These are phyloP conservation scores for Mortierella sp. DNA, from an alignment of 371 early-diverging fungal species.

Conservation along the genomic window DNA sequence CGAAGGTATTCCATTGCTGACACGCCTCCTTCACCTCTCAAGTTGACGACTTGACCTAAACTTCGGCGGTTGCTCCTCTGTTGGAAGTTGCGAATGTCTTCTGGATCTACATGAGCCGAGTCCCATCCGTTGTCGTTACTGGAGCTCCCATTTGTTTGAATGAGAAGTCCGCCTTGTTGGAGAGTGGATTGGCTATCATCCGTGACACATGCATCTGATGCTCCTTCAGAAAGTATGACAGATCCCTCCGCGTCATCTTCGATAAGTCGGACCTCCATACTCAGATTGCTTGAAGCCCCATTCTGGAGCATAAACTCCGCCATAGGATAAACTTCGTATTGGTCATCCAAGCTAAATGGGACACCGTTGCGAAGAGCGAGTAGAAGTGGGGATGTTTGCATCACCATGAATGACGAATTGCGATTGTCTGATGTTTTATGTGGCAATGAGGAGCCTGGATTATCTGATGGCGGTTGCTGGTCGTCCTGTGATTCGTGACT, in stretches of 20 bases:
- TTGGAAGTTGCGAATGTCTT: slow-evolving; percentile 30
- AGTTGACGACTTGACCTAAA: slow-evolving; percentile 47
- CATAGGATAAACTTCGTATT: slow-evolving; percentile 50
- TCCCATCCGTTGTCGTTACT: slow-evolving; percentile 26
- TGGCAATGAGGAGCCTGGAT: slow-evolving; percentile 6
- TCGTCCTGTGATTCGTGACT: slow-evolving; percentile 2
- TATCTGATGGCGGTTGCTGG: background rate
- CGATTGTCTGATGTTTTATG: slow-evolving; percentile 1
- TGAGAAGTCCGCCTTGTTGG: background rate
- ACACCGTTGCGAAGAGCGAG: slow-evolving; percentile 46
- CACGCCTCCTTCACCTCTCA: slow-evolving; percentile 42
- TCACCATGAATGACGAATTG: slow-evolving; percentile 39
- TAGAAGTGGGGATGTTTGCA: slow-evolving; percentile 52
- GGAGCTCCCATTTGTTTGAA: background rate
- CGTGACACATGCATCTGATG: background rate
- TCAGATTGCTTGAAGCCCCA: slow-evolving; percentile 50
- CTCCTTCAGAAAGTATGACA: background rate
- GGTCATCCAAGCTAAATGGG: slow-evolving; percentile 43
- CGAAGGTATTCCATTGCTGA: slow-evolving; percentile 53
- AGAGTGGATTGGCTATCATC: background rate
- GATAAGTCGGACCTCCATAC: slow-evolving; percentile 45
- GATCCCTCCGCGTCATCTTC: slow-evolving; percentile 24
- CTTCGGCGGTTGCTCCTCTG: slow-evolving; percentile 41
- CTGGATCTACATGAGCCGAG: slow-evolving; percentile 30
- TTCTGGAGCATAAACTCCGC: slow-evolving; percentile 56